Evolutionary conservation across 2,329 filamentous ascomycete genomes (phyloP), one percentile per base, ranked within the genome.

Genomic region (Cladobotryum protrusum): DNA sequence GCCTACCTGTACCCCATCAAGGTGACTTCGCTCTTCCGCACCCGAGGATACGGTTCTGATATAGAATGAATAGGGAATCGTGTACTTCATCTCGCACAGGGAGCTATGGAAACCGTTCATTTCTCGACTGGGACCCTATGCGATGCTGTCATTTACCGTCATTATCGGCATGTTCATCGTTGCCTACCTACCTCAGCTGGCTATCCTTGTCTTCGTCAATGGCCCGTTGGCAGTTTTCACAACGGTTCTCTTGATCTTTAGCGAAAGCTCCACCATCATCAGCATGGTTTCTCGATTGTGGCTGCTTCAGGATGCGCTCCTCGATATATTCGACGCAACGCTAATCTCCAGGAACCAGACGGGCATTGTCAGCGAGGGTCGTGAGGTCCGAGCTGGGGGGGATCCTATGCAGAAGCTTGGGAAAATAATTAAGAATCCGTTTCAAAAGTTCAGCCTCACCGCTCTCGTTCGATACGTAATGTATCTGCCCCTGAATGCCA

Each of bases 401-500:
- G 78, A 83, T 56, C 75, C 80, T 1, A 79, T 83, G 57, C 65
- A 69, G 45, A 72, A 77, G 60, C 66, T 85, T 2, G 81, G 81
- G 18, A 81, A 76, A 56, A 69, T 80, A 7, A 56, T 83, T 48
- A 82, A 79, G 65, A 77, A 59, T 43, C 79, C 80, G 0, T 81
- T 84, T 56, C 69, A 74, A 18, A 74, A 73, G 54, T 81, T 80
- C 58, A 76, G 75, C 24, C 74, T 75, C 24, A 80, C 74, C 59
- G 82, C 85, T 7, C 68, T 96, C 41, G 71, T 96, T 36, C 77
- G 88, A 53, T 92, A 92, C 61, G 64, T 95, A 55, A 80, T 96
- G 71, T 93, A 95, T 64, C 75, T 96, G 39, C 91, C 92, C 11
- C 76, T 97, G 53, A 97, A 96, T 72, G 90, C 96, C 64, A 90